These are phyloP conservation scores for Russula foetens DNA, from an alignment of 768 basidiomycete genomes.

Conservation along the genomic window DNA sequence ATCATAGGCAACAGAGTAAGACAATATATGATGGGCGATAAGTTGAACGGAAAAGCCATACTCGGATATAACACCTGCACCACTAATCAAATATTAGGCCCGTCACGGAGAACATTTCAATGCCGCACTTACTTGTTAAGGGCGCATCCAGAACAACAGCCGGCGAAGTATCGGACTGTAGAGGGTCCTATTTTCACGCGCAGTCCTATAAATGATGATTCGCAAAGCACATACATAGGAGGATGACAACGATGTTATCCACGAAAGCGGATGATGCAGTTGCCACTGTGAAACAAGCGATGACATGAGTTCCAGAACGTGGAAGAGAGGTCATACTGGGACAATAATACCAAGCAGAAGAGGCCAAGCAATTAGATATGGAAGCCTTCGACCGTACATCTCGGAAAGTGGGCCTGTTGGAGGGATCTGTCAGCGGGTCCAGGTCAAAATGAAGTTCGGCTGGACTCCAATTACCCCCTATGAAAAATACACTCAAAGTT, in stretches of 20 bases:
- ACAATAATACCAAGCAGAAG: slow-evolving; percentile 17
- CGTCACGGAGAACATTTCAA: neutral
- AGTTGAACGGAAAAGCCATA: neutral
- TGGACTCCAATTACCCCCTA: neutral
- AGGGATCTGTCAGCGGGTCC: neutral
- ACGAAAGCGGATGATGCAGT: slow-evolving; percentile 16
- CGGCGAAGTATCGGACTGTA: slow-evolving; percentile 19
- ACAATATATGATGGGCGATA: neutral
- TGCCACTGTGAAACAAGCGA: neutral
- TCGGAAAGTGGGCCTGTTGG: slow-evolving; percentile 18
- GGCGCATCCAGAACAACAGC: slow-evolving; percentile 14
- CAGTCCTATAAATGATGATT: neutral
- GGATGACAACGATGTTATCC: slow-evolving; percentile 17
- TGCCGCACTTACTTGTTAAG: slow-evolving; percentile 12
- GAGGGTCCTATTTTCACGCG: neutral
- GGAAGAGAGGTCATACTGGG: neutral
- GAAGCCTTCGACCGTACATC: slow-evolving; percentile 14
- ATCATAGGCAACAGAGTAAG: neutral
- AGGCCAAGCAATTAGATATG: slow-evolving; percentile 16
- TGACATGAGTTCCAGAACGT: neutral
- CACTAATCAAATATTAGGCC: neutral
- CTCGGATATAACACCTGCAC: slow-evolving; percentile 15
- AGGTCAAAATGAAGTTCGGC: no score
- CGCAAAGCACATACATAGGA: slow-evolving; percentile 12
- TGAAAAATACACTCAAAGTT: no score